Base-by-base conservation (phyloP, 805 yeast species). In the Starmerella scarabaei region DNA sequence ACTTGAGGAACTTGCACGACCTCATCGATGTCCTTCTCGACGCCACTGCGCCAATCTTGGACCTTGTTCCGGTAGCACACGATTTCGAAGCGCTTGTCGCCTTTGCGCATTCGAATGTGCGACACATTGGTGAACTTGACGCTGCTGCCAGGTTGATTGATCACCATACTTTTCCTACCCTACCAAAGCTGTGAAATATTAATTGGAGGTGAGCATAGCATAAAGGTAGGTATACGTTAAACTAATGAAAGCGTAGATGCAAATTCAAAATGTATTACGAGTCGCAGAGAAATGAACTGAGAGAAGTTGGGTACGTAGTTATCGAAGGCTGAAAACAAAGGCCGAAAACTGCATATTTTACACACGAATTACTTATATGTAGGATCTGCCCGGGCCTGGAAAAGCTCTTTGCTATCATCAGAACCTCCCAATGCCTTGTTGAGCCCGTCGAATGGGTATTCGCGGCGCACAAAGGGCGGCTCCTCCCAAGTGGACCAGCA, bases 61-160 rank as follows among this genome's bases (percentile, higher is more conserved):
- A 91, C 95, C 56, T 91, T 91, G 54, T 91, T 91, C 55, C 83
- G 94, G 59, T 91, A 91, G 56, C 98, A 91, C 0, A 97, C 97
- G 33, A 91, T 72, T 60, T 91, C 98, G 53, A 85, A 91, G 49
- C 95, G 67, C 60, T 83, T 82, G 57, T 83, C 84, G 31, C 67
- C 95, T 58, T 83, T 85, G 53, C 80, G 81, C 75, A 91, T 75
- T 35, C 91, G 71, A 34, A 91, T 96, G 42, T 88, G 66, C 21
- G 97, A 85, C 24, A 91, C 97, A 59, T 91, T 91, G 37, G 98
- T 91, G 53, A 91, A 70, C 56, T 76, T 80, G 48, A 91, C 86
- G 59, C 83, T 94, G 28, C 82, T 76, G 14, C 76, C 71, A 2
- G 98, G 98, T 61, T 91, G 97, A 30, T 40, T 45, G 14, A 46